Evolutionary conservation across 148 eudicot species (phyloP).

Genomic region (Gaultheria prostrata): DNA sequence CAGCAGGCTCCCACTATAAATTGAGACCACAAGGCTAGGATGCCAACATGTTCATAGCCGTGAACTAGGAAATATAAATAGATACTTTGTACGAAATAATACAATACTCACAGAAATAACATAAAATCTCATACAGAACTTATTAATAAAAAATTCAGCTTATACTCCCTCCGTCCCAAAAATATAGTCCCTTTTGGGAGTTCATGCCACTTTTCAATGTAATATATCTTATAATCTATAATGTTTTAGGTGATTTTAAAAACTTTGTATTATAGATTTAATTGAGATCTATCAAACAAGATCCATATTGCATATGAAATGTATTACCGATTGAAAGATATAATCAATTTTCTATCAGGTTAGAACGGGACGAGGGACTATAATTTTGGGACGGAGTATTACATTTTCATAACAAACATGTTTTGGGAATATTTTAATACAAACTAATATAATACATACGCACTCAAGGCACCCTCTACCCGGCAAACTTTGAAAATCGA

Average conservation of each 20-base stretch:
- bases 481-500: background rate
- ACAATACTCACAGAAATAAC: background rate
- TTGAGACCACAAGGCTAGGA: background rate
- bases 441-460: background rate
- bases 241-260: no score
- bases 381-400: no score
- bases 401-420: background rate
- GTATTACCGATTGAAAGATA: no score
- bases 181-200: no score
- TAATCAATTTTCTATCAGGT: no score
- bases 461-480: background rate
- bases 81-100: background rate
- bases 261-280: no score
- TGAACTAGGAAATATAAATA: background rate
- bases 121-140: background rate
- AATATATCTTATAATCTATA: no score
- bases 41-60: background rate
- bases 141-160: background rate
- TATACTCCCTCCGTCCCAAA: no score
- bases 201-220: no score
- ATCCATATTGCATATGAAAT: no score
- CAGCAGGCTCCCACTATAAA: background rate
- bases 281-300: no score
- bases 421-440: background rate
- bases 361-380: no score